Evolutionary conservation across 371 early-diverging fungal genomes (phyloP).

Genomic region (Mortierella sp.): DNA sequence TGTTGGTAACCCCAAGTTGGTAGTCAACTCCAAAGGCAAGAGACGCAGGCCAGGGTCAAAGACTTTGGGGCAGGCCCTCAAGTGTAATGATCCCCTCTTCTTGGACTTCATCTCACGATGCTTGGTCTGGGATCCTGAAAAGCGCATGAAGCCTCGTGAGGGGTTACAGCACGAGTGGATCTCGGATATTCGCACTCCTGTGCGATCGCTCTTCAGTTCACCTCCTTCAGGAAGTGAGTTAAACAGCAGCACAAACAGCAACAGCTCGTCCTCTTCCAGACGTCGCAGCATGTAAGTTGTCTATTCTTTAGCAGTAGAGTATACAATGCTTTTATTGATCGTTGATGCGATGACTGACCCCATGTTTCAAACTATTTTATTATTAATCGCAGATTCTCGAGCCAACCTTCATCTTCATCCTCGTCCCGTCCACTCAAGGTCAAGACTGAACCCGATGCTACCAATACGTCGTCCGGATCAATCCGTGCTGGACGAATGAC

Average conservation of each 20-base stretch:
- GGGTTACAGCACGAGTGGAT: slow-evolving; percentile 88
- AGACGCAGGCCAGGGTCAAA: slow-evolving; percentile 84
- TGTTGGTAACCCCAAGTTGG: slow-evolving; percentile 74
- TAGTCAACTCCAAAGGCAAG: slow-evolving; percentile 90
- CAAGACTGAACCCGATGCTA: slow-evolving; percentile 31
- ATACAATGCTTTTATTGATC: neutral
- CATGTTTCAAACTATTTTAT: neutral
- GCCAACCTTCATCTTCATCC: slow-evolving; percentile 17
- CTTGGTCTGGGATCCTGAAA: slow-evolving; percentile 92
- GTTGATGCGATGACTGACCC: no score
- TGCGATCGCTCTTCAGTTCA: slow-evolving; percentile 25
- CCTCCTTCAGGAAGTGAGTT: slow-evolving; percentile 4
- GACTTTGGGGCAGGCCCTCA: slow-evolving; percentile 75
- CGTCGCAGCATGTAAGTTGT: slow-evolving; percentile 40
- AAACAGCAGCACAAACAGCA: slow-evolving; percentile 26
- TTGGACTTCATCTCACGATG: slow-evolving; percentile 89
- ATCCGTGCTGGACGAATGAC: slow-evolving; percentile 14
- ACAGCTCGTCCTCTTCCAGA: slow-evolving; percentile 15
- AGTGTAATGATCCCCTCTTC: slow-evolving; percentile 78
- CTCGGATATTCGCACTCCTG: slow-evolving; percentile 51
- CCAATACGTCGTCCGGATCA: slow-evolving; percentile 27
- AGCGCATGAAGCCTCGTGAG: slow-evolving; percentile 88
- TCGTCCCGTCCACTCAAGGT: slow-evolving; percentile 37
- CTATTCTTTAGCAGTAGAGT: no score
- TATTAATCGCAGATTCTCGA: slow-evolving; percentile 22